Conservation (phyloP, 2,329 filamentous ascomycete genomes). For the Aspergillus piperis region DNA sequence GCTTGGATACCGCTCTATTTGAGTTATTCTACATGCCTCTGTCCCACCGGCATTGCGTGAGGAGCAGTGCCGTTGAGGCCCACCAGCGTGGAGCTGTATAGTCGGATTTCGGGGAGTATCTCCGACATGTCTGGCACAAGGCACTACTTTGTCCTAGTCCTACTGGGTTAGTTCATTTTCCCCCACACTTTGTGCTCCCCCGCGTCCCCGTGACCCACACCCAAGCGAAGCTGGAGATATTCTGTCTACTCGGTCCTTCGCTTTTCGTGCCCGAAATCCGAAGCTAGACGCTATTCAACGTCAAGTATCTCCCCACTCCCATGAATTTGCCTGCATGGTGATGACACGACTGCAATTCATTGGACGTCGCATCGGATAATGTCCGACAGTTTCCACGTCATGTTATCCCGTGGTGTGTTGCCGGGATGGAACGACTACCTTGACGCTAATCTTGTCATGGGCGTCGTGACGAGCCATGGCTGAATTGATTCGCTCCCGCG, state of each 20-base stretch:
- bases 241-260: conserved; percentile 5
- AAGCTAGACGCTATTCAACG: conserved; percentile 14
- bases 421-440: neutral
- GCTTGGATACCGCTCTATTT: conserved; percentile 21
- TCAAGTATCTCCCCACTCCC: conserved; percentile 4
- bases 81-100: conserved; percentile 11
- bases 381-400: conserved; percentile 15
- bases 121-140: conserved; percentile 22
- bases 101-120: conserved; percentile 35
- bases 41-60: neutral
- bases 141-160: too few species aligned
- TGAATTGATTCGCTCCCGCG: conserved; percentile 1
- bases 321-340: neutral
- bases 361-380: conserved; percentile 23
- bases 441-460: neutral
- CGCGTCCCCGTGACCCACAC: neutral
- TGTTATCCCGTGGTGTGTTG: neutral
- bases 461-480: neutral
- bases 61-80: neutral
- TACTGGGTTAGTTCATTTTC: neutral
- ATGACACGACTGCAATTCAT: conserved; percentile 13
- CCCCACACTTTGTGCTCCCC: neutral
- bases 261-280: conserved; percentile 25
- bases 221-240: neutral
- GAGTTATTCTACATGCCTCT: conserved; percentile 12